Evolutionary conservation across 768 basidiomycete species (phyloP), one percentile per base, ranked within the genome.

Genomic region (Tulasnella sp.): DNA sequence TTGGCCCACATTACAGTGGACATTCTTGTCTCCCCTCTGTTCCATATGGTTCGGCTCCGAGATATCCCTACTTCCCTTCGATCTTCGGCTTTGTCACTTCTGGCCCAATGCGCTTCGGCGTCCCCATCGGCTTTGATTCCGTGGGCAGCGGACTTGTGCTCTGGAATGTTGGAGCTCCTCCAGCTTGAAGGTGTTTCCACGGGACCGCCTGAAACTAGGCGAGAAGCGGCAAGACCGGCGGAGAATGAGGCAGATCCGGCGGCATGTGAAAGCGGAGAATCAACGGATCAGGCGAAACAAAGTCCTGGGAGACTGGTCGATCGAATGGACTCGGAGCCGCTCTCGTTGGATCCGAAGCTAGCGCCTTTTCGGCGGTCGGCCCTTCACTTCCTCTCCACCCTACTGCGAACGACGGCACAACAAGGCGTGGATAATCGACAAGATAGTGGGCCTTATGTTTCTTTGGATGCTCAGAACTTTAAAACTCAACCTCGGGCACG

Each of bases 311-410:
- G 21, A 12, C 31, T 34, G 62, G 79, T 80, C 0, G 82, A 82
- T 39, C 82, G 80, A 42, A 89, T 91, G 84, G 91, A 93, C 84
- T 83, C 86, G 1, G 86, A 91, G 46, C 92, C 94, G 14, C 89
- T 90, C 0, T 87, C 89, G 0, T 85, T 85, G 3, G 86, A 92
- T 82, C 81, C 92, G 0, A 94, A 91, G 83, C 88, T 94, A 73
- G 94, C 97, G 0, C 89, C 94, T 0, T 86, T 98, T 4, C 90
- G 97, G 42, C 92, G 97, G 58, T 92, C 94, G 0, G 95, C 94
- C 0, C 83, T 98, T n/a, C 92, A 96, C 82, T 92, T 98, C 84
- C 87, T 97, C 62, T 87, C 91, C 0, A 83, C 92, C 12, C 86
- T 96, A 42, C 84, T 95, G n/a, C 88, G 89, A n/a, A 88, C 91